Base-by-base conservation (phyloP, 2,329 filamentous ascomycete species). In the Phyllosticta ampelicida region DNA sequence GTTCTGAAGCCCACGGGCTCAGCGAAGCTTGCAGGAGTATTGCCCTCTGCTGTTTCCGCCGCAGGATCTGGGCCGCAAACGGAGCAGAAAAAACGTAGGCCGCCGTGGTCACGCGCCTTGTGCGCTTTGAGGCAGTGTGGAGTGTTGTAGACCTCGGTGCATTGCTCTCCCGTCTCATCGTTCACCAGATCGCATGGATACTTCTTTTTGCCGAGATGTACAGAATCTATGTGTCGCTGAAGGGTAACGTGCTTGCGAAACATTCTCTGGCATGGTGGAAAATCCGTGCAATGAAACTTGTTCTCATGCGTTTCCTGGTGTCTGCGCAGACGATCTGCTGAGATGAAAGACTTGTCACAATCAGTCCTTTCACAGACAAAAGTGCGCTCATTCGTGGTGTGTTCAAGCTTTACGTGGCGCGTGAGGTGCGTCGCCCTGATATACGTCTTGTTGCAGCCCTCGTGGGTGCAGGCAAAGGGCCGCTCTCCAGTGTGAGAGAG, bases 161-260 rank as follows among this genome's bases (percentile, higher is more conserved):
- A 96, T 56, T 70, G 69, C 55, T 78, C 68, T 8, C 77, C 78
- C 0, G 80, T 82, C 5, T 70, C 68, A 19, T 74, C 68, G 62
- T 84, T 75, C n/a, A 79, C 63, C 59, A 86, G 77, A 1, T 77
- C 75, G 70, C 92, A 97, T 5, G 79, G 78, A 66, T 85, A 95
- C 0, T 89, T 84, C 51, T 86, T 83, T 60, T 86, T 73, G 26
- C 85, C 77, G 48, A 92, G 75, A 70, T 97, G 92, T 11, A 85
- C 86, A 9, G 83, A 82, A 56, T 86, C 83, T 62, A 96, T 82
- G 69, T 97, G 92, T 55, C 87, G 85, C 68, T 91, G 84, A 16
- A 96, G 78, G 0, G 90, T 95, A 63, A 90, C 85, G 68, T 90
- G 86, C 72, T 96, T 96, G 61, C 92, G 83, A 71, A 96, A 97